Evolutionary conservation across 441 rosid genomes (phyloP), one percentile per base, ranked within the genome.

Genomic region (Euphorbia celastroides): DNA sequence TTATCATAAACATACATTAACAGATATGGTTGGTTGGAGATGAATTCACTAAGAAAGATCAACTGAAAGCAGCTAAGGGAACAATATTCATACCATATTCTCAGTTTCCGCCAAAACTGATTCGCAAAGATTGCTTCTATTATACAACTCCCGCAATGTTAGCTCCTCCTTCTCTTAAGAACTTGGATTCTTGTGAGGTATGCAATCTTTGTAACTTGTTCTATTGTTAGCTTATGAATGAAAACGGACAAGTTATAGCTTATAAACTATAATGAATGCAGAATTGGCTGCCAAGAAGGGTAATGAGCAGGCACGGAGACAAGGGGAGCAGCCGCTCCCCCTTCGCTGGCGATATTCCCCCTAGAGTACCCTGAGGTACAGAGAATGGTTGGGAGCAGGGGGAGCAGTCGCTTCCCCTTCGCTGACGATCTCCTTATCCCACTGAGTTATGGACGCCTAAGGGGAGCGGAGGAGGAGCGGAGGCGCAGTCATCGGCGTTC

Each of bases 201-300:
- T 5, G 19, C 11, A 17, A 28, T 17, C 14, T 48, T 28, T 30
- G 6, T 28, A n/a, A 12, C 23, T 30, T 36, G 0, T 12, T 13
- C 26, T 11, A 1, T 62, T 5, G 7, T 22, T 3, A 16, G 16
- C 19, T 10, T 10, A 36, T 5, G 3, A 56, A 58, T 0, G 20
- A 2, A 16, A 7, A 36, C 22, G 7, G 3, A 16, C 42, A 20
- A 3, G 6, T 11, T 42, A 14, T 12, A 42, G 50, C n/a, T 12
- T 42, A 14, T 42, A 1, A 16, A 16, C 2, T 41, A 9, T 7
- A 46, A 46, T 0, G n/a, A 46, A 28, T 14, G 7, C 48, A 65
- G 54, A 20, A 66, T 27, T 66, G 70, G 70, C 13, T 66, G 70
- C 60, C 52, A 66, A 66, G 70, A 57, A 66, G 62, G 36, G 70